Evolutionary conservation across 2,329 filamentous ascomycete species (phyloP), one percentile per base, ranked within the genome.

Genomic region (Exophiala sp.): DNA sequence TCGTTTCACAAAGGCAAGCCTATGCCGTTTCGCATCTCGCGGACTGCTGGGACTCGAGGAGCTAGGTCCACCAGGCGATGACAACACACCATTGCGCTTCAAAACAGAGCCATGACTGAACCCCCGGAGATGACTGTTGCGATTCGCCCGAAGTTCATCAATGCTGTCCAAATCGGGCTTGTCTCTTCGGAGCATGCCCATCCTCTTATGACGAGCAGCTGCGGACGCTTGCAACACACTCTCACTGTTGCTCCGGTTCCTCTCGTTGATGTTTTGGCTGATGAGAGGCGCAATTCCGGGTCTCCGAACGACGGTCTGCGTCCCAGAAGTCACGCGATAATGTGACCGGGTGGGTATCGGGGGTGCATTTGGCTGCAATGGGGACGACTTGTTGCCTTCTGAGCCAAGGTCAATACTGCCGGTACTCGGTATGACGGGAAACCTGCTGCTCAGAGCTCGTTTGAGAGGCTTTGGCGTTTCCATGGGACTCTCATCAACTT

Each of bases 301-400:
- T 49, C 84, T 76, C 48, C 86, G 80, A 39, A 81, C 72, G 4
- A 68, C 63, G 51, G 63, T 64, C 29, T 69, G 64, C 30, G 56
- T 58, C 10, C 61, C 56, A 21, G 63, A 74, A 2, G 69, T 65
- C 48, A 73, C 69, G 23, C 90, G 82, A 59, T 87, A 88, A 65
- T 95, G 89, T 2, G 88, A 93, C 53, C 85, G 79, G 3, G 80
- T 79, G 0, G 88, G 88, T 52, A 95, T 86, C 0, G 86, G 86
- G 2, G 90, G 88, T 22, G 85, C 77, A 27, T 84, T 79, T 18
- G 46, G 23, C 14, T 57, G 57, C 21, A 53, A 48, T 6, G 52
- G 50, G 13, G 59, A 57, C 22, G 58, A 56, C 44, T 55, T 55
- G 38, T 52, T 56, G 10, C 43, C 48, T 16, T 57, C 55, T 2